Conservation (phyloP, 345 rosid genomes). For the Xanthoceras sorbifolium region DNA sequence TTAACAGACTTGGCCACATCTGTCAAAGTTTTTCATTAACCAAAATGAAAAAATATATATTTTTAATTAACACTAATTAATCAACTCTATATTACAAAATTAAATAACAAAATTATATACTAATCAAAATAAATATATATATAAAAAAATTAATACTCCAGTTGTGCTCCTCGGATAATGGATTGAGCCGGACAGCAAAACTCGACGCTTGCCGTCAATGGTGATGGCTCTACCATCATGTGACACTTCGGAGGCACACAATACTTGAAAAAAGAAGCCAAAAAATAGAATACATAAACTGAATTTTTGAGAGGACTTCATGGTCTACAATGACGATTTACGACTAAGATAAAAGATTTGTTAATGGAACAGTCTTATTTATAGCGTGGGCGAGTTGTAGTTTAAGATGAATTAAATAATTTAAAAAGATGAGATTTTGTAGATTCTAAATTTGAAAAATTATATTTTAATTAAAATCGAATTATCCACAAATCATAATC, state of each 20-base stretch:
- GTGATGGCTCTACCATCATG: slow-evolving; percentile 50
- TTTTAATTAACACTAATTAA: background rate
- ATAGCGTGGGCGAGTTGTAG: no score
- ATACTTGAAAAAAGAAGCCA: background rate
- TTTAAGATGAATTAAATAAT: no score
- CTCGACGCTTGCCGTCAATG: slow-evolving; percentile 52
- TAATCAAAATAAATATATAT: background rate
- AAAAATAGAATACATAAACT: no score
- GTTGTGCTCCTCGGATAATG: slow-evolving; percentile 70
- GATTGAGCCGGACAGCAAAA: slow-evolving; percentile 67
- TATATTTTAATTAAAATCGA: no score
- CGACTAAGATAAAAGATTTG: no score
- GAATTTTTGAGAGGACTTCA: background rate
- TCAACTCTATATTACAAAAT: background rate
- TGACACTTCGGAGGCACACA: slow-evolving; percentile 32
- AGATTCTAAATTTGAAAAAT: no score
- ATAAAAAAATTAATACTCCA: slow-evolving; percentile 30
- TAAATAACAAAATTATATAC: background rate
- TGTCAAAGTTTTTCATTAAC: no score
- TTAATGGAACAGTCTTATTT: no score
- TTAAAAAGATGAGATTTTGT: no score
- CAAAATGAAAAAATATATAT: no score
- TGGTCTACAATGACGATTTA: no score
- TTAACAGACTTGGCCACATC: slow-evolving; percentile 75
- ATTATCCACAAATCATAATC: no score